Evolutionary conservation across 176 grass and related monocot species (phyloP), one percentile per base, ranked within the genome.

Genomic region (Areca catechu): DNA sequence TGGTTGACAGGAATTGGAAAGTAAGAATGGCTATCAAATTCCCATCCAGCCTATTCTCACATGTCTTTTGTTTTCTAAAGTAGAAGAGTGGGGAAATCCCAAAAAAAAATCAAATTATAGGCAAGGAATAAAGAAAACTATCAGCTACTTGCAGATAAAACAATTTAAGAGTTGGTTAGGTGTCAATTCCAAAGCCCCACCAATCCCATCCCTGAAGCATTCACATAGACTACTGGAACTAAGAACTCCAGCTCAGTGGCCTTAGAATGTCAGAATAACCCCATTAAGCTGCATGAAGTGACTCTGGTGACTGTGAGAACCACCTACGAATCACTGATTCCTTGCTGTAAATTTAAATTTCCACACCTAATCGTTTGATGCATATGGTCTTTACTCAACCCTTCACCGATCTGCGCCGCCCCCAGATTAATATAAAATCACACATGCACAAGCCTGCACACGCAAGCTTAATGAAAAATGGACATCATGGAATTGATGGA

Each of bases 331-430:
- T 59, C 22, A 57, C 73, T 37, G 60, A 68, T 3, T 60, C 16
- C 51, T 73, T 79, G 86, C 81, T 76, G 74, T 79, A 75, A 89
- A 79, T 59, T 77, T 76, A 68, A 89, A 50, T 50, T 51, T 77
- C 55, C 67, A 75, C 4, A 49, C 20, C 73, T 73, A 84, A 84
- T 89, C 86, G 85, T 89, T 76, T 81, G 78, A 69, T 49, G 34
- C 50, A 17, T 24, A 12, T 15, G 27, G 25, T 69, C 60, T 54
- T 71, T 74, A 76, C 81, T 85, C 81, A 2, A 43, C 34, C 3
- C 10, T 58, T 53, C 5, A 72, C 50, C 20, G 20, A 50, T 63
- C 51, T 27, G 24, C 51, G 56, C 29, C 29, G 65, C 65, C 29
- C 53, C 54, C 49, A 58, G 53, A 5, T n/a, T 14, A 63, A 53